Conservation (phyloP, 345 rosid species). For the Ceriops zippeliana region DNA sequence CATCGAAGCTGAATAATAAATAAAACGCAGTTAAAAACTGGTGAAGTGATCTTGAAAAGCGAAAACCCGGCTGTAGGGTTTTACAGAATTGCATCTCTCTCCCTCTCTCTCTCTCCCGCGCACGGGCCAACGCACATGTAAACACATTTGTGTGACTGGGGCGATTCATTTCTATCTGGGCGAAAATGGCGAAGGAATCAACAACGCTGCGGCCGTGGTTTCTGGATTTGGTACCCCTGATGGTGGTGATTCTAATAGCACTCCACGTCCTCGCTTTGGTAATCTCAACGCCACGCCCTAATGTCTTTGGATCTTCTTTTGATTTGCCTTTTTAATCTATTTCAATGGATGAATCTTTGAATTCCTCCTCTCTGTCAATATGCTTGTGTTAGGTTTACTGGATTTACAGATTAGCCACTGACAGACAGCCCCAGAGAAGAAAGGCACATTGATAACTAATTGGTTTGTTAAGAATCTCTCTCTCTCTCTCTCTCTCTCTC, state of each 20-base stretch:
- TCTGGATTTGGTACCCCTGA: conserved; percentile 57
- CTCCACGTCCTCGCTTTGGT: conserved; percentile 85
- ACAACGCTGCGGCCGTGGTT: conserved; percentile 59
- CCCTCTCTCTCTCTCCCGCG: no score
- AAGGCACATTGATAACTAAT: conserved; percentile 50
- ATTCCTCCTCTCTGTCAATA: no score
- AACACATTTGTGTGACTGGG: no score
- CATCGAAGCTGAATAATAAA: no score
- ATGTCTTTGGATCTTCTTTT: not conserved
- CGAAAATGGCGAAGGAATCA: conserved; percentile 47
- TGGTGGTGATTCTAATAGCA: conserved; percentile 65
- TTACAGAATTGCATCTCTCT: no score
- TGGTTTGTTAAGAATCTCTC: not conserved
- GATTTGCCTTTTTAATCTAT: no score
- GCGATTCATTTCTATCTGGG: no score
- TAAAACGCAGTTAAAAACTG: no score
- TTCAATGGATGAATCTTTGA: no score
- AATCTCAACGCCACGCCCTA: conserved; percentile 1
- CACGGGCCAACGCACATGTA: no score
- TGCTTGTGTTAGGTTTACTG: conserved; percentile 53
- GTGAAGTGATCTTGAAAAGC: no score
- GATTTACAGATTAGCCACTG: conserved; percentile 77
- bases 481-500: not conserved
- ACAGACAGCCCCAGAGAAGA: conserved; percentile 66
- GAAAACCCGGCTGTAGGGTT: no score